Conservation (phyloP, 208 protist species). For the Leishmania gerbilli region DNA sequence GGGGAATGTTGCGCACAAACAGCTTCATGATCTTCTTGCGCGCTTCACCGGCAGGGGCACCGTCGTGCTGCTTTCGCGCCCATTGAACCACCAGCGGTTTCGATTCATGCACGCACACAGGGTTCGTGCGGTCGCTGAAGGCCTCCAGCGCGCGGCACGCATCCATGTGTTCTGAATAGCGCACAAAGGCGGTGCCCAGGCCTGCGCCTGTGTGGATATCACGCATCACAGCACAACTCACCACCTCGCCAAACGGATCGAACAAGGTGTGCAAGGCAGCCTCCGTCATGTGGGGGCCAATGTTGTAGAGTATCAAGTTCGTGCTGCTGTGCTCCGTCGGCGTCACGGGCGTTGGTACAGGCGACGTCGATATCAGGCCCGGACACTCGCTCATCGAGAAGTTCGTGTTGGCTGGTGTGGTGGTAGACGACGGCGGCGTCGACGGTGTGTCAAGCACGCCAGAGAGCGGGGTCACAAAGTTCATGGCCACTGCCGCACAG, state of each 20-base stretch:
- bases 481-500: not conserved
- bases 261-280: conserved; percentile 41
- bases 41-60: conserved; percentile 53
- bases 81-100: conserved; percentile 62
- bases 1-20: conserved; percentile 84
- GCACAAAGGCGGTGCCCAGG: conserved; percentile 79
- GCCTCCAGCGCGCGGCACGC: conserved; percentile 48
- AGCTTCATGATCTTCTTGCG: conserved; percentile 78
- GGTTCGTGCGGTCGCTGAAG: conserved; percentile 29
- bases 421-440: not conserved
- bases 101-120: conserved; percentile 13
- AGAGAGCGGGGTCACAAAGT: not conserved
- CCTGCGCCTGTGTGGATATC: conserved; percentile 76
- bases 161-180: conserved; percentile 52
- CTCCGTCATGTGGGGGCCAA: conserved; percentile 44
- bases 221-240: conserved; percentile 69
- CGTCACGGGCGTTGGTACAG: not conserved
- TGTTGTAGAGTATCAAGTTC: conserved; percentile 68
- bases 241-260: conserved; percentile 49
- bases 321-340: conserved; percentile 41
- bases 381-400: not conserved
- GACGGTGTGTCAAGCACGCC: conserved; percentile 1
- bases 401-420: not conserved
- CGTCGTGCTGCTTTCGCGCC: conserved; percentile 75
- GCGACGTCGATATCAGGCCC: not conserved